Base-by-base conservation (phyloP, 768 basidiomycete genomes). In the Cubamyces sp. region DNA sequence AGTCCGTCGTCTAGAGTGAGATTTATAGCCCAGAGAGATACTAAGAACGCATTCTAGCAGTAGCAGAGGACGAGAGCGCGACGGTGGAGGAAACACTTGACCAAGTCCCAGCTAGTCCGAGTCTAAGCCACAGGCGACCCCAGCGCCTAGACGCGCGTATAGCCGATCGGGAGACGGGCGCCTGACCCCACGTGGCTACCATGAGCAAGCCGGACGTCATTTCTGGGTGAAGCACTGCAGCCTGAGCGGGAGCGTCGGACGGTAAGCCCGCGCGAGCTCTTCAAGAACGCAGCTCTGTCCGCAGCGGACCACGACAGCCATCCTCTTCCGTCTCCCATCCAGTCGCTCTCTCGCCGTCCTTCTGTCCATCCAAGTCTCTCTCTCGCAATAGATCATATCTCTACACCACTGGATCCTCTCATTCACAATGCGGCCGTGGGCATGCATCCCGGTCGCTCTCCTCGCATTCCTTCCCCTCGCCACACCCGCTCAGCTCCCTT, bases 401-500 rank as follows among this genome's bases (percentile, higher is more conserved):
- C 9, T 18, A 41, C 34, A 14, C 55, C 49, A 19, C 26, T 18
- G 40, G 11, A 23, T 47, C 51, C 5, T 30, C 14, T n/a, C 19
- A 1, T 45, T 42, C 60, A 54, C 66, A 34, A 74, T 80, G 79
- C 73, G 73, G 63, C 73, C 71, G 61, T 73, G 65, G 67, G 57
- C 64, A 53, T 74, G 64, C 64, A 69, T 75, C 59, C 78, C 75
- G 9, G 66, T 77, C 66, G 68, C 76, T 16, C 66, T 81, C 23
- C 71, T 78, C 55, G 72, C 76, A 54, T 64, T 67, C 60, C 47
- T 73, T 54, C 75, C 77, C 18, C 59, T 70, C 39, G 70, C 70
- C 26, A 65, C 72, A 8, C 66, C 78, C 5, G 64, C 75, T 0
- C 82, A 82, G 61, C 54, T 73, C 14, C 65, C 76, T 18, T 65